phyloP scores from a whole-genome alignment of 2,329 filamentous ascomycete genomes.

The Diaporthe sp. region DNA sequence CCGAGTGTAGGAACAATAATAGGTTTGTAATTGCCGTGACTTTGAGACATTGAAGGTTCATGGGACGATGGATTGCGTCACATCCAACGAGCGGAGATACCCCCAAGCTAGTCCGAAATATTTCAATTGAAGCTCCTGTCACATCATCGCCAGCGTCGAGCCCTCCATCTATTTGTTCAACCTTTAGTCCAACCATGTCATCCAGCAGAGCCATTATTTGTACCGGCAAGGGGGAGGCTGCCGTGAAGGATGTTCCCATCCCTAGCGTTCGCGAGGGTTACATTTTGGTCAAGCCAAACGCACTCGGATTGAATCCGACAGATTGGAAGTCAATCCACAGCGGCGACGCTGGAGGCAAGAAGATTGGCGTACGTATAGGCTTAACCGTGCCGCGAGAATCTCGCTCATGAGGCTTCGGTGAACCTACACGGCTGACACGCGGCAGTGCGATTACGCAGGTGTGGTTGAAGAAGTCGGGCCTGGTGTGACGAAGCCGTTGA shows the following conservation, averaged over 20 bases:
- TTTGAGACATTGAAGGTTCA: neutral
- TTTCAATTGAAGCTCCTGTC: neutral
- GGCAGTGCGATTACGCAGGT: slow-evolving; percentile 59
- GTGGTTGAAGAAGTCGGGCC: slow-evolving; percentile 59
- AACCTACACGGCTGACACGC: neutral
- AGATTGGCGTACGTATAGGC: slow-evolving; percentile 12
- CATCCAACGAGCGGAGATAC: neutral
- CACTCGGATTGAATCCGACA: slow-evolving; percentile 32
- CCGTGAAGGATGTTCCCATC: slow-evolving; percentile 26
- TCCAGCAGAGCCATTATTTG: slow-evolving; percentile 27
- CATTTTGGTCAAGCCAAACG: slow-evolving; percentile 35
- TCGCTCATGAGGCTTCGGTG: neutral
- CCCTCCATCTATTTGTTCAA: neutral
- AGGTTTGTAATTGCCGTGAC: slow-evolving; percentile 5
- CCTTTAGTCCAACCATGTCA: slow-evolving; percentile 3
- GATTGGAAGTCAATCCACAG: slow-evolving; percentile 33
- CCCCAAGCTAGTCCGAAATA: slow-evolving; percentile 7
- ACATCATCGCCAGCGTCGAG: neutral
- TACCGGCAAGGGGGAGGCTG: neutral
- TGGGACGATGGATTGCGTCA: slow-evolving; percentile 8
- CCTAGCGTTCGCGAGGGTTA: slow-evolving; percentile 31
- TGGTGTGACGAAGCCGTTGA: slow-evolving; percentile 56
- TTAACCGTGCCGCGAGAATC: neutral
- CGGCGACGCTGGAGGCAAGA: neutral
- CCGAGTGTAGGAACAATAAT: neutral